phyloP scores from a whole-genome alignment of 1,139 yeast genomes.

The Nakaseomyces glabratus region DNA sequence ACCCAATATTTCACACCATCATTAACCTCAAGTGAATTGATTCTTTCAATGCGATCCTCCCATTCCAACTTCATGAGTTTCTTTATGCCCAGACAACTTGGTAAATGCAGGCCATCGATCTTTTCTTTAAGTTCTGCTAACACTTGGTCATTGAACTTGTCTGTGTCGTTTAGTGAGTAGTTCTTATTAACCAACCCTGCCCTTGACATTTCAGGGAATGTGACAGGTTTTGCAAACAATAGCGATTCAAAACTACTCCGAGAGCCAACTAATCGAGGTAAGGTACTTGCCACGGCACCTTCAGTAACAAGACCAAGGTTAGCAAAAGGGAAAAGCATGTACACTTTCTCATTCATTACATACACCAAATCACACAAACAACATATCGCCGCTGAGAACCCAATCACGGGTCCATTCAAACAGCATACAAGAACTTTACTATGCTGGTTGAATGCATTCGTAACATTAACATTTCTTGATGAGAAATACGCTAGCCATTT shows the following conservation, averaged over 20 bases:
- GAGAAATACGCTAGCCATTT: constrained; percentile 49
- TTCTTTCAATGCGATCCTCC: constrained; percentile 43
- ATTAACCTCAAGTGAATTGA: constrained; percentile 55
- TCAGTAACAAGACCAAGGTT: constrained; percentile 80
- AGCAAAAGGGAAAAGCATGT: constrained; percentile 67
- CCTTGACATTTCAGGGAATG: constrained; percentile 44
- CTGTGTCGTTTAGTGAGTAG: constrained; percentile 40
- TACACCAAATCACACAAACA: constrained; percentile 69
- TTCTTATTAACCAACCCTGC: constrained; percentile 57
- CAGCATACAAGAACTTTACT: constrained; percentile 65
- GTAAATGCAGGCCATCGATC: constrained; percentile 43
- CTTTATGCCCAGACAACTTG: constrained; percentile 56
- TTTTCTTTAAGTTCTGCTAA: constrained; percentile 38
- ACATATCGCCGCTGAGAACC: constrained; percentile 66
- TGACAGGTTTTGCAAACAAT: constrained; percentile 56
- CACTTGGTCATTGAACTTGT: constrained; percentile 50
- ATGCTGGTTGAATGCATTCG: constrained; percentile 63
- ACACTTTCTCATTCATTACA: constrained; percentile 54
- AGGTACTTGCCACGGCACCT: constrained; percentile 68
- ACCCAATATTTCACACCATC: constrained; percentile 65
- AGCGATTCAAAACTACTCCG: constrained; percentile 69
- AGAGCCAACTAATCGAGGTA: constrained; percentile 65
- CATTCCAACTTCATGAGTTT: constrained; percentile 40
- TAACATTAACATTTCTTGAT: constrained; percentile 31
- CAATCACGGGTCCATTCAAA: constrained; percentile 82